These are phyloP conservation scores for Decorospora gaudefroyi DNA, from an alignment of 2,329 filamentous ascomycete species.

Conservation along the genomic window DNA sequence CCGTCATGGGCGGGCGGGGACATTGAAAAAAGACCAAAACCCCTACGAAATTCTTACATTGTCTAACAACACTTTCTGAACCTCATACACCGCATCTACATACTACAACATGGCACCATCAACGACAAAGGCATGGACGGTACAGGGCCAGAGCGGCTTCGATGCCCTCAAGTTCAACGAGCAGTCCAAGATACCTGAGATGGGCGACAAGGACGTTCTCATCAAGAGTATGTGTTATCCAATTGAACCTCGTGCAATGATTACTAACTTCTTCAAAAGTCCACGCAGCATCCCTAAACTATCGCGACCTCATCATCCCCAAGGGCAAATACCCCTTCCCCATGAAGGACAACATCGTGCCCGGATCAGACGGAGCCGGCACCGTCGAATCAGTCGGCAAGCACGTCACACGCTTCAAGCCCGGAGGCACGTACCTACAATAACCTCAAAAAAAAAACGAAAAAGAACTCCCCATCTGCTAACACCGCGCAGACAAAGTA, in stretches of 20 bases:
- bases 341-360: constrained; percentile 49
- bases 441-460: no score
- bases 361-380: constrained; percentile 59
- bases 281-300: constrained; percentile 55
- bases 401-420: constrained; percentile 61
- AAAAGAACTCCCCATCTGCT: constrained; percentile 2
- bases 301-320: constrained; percentile 56
- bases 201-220: constrained; percentile 72
- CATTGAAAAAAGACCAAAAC: neutral
- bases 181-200: constrained; percentile 58
- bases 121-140: constrained; percentile 61
- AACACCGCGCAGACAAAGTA: constrained; percentile 55
- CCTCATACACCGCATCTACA: neutral
- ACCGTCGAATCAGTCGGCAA: constrained; percentile 59
- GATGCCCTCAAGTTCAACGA: constrained; percentile 63
- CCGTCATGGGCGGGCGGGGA: constrained; percentile 8
- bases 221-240: constrained; percentile 59
- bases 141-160: constrained; percentile 61
- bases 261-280: constrained; percentile 42
- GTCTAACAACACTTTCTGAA: neutral
- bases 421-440: constrained; percentile 48
- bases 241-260: neutral
- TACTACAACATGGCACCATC: constrained; percentile 45
- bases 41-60: neutral
- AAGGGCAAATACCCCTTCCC: constrained; percentile 55